Evolutionary conservation across 306 rosid species (phyloP).

Genomic region (Urtica urens): DNA sequence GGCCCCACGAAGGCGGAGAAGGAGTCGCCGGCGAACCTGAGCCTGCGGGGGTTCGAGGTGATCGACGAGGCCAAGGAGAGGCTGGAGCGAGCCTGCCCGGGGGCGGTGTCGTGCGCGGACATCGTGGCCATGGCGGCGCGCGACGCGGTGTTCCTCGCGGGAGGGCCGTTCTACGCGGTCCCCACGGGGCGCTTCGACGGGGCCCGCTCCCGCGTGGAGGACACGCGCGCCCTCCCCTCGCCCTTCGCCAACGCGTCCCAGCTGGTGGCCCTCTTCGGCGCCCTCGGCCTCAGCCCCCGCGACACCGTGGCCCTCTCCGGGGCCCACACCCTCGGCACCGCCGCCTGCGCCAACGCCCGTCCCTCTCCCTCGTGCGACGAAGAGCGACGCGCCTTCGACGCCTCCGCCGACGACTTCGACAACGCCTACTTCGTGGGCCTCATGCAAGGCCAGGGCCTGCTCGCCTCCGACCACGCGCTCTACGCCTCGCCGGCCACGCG

Average conservation of each 20-base stretch:
- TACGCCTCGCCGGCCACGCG: slow-evolving; percentile 32
- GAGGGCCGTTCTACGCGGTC: slow-evolving; percentile 70
- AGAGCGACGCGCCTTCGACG: slow-evolving; percentile 51
- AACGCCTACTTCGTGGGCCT: slow-evolving; percentile 42
- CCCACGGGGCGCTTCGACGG: slow-evolving; percentile 84
- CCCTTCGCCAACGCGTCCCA: slow-evolving; percentile 62
- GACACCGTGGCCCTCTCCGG: slow-evolving; percentile 87
- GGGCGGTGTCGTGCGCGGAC: slow-evolving; percentile 89
- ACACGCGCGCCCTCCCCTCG: slow-evolving; percentile 49
- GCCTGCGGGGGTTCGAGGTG: slow-evolving; percentile 66
- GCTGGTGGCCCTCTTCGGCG: slow-evolving; percentile 43
- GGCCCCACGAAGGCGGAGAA: slow-evolving; percentile 40
- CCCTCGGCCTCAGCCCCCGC: slow-evolving; percentile 50
- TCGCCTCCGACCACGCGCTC: slow-evolving; percentile 54
- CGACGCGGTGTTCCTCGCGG: slow-evolving; percentile 70
- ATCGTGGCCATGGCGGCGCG: slow-evolving; percentile 77
- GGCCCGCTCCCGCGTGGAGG: slow-evolving; percentile 60
- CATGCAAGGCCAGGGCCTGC: slow-evolving; percentile 40
- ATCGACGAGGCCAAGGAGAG: slow-evolving; percentile 64
- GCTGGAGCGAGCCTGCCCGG: slow-evolving; percentile 64
- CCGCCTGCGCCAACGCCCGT: too few species aligned
- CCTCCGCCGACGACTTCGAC: slow-evolving; percentile 48
- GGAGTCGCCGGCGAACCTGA: slow-evolving; percentile 84
- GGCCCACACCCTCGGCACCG: slow-evolving; percentile 76
- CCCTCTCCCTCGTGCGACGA: slow-evolving; percentile 40